phyloP scores from a whole-genome alignment of 2,329 filamentous ascomycete species.

The Colletotrichum graminicola region DNA sequence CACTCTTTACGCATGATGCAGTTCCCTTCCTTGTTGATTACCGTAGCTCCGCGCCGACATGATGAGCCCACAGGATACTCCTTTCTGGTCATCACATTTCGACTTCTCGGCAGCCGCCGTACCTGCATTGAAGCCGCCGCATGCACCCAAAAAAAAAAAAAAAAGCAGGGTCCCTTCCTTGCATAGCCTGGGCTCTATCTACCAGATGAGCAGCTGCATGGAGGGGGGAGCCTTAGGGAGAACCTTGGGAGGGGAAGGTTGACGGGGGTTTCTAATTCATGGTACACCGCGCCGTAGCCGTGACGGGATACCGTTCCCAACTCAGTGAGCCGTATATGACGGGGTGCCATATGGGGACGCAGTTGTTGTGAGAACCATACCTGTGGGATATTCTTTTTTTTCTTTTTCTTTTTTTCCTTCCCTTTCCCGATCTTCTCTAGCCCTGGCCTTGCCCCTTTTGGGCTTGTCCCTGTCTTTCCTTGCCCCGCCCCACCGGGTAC shows the following conservation, averaged over 20 bases:
- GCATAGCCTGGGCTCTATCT: background rate
- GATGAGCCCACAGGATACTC: background rate
- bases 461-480: background rate
- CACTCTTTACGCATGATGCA: slow-evolving; percentile 24
- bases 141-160: background rate
- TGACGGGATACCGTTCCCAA: slow-evolving; percentile 17
- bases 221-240: slow-evolving; percentile 24
- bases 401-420: background rate
- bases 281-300: background rate
- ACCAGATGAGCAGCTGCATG: slow-evolving; percentile 31
- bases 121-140: slow-evolving; percentile 20
- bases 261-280: slow-evolving; percentile 28
- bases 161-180: background rate
- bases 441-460: background rate
- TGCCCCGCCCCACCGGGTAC: background rate
- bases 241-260: background rate
- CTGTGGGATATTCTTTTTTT: background rate
- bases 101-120: slow-evolving; percentile 20
- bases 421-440: background rate
- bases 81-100: slow-evolving; percentile 13
- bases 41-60: background rate
- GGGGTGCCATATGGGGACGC: slow-evolving; percentile 1
- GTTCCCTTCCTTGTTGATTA: slow-evolving; percentile 8
- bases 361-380: background rate
- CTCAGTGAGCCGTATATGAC: slow-evolving; percentile 5